phyloP scores from a whole-genome alignment of 1,284 basidiomycete genomes.

The Ustilago lituana region DNA sequence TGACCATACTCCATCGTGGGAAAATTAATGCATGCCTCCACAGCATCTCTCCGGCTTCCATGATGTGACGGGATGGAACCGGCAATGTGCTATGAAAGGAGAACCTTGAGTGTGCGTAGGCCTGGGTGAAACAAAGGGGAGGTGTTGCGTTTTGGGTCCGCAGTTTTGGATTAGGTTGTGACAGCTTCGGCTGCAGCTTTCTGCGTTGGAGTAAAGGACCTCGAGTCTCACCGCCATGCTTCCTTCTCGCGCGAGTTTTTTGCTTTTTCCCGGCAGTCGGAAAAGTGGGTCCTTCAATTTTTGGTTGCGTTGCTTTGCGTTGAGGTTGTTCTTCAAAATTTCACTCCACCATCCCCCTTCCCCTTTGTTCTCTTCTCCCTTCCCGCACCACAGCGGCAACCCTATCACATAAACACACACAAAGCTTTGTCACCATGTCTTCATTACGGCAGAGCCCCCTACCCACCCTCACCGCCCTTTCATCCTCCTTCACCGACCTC shows the following conservation, averaged over 20 bases:
- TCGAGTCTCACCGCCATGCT: neutral
- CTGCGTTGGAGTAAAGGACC: constrained; percentile 26
- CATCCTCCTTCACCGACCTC: constrained; percentile 29
- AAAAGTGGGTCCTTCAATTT: constrained; percentile 1
- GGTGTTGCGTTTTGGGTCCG: neutral
- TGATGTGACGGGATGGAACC: too few relatives aligned
- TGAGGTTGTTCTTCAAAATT: constrained; percentile 16
- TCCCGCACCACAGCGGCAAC: neutral
- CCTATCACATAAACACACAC: neutral
- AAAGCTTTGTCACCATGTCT: constrained; percentile 28
- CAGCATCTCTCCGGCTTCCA: too few relatives aligned
- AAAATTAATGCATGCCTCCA: too few relatives aligned
- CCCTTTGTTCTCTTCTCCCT: neutral
- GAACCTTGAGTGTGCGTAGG: too few relatives aligned
- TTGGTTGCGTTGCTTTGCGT: too few relatives aligned
- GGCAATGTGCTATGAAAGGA: constrained; percentile 2
- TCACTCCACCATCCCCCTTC: constrained; percentile 18
- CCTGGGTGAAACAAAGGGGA: constrained; percentile 38
- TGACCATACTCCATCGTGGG: neutral
- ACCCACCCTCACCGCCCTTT: constrained; percentile 29
- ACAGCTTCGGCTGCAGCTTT: constrained; percentile 38
- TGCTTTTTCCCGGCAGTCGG: constrained; percentile 21
- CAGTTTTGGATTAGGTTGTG: constrained; percentile 43
- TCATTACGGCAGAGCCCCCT: constrained; percentile 39
- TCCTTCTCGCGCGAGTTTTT: constrained; percentile 21